Conservation (phyloP, 2,329 filamentous ascomycete species). For the Cordyceps cicadae region DNA sequence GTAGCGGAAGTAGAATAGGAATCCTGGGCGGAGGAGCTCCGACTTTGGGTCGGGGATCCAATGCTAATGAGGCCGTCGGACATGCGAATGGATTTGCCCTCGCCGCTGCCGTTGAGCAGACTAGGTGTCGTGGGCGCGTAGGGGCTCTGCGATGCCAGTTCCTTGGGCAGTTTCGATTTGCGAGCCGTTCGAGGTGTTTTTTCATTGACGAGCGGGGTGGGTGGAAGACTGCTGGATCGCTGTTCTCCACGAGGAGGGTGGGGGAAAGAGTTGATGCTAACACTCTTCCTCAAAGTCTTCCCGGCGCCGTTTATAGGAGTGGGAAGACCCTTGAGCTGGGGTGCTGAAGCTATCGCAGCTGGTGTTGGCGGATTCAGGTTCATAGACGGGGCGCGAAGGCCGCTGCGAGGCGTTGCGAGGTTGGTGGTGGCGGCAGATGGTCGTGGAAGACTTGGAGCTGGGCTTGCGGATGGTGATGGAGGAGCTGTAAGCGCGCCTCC, state of each 20-base stretch:
- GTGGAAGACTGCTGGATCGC: slow-evolving; percentile 52
- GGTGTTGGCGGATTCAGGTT: slow-evolving; percentile 44
- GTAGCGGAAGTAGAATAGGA: slow-evolving; percentile 88
- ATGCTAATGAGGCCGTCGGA: slow-evolving; percentile 70
- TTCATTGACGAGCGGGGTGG: slow-evolving; percentile 49
- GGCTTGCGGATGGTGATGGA: slow-evolving; percentile 11
- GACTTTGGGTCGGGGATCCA: slow-evolving; percentile 76
- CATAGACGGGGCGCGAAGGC: slow-evolving; percentile 51
- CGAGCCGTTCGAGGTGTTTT: slow-evolving; percentile 35
- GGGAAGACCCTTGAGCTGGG: slow-evolving; percentile 47
- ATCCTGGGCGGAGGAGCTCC: slow-evolving; percentile 84
- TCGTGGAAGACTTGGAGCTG: background rate
- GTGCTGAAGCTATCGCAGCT: slow-evolving; percentile 44
- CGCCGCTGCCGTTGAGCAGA: slow-evolving; percentile 68
- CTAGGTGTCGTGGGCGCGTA: slow-evolving; percentile 53
- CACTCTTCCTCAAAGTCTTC: slow-evolving; percentile 72
- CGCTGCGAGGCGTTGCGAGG: slow-evolving; percentile 46
- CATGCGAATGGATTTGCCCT: slow-evolving; percentile 65
- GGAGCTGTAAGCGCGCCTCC: slow-evolving; percentile 34
- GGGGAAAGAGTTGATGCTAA: slow-evolving; percentile 91
- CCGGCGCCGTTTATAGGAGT: slow-evolving; percentile 46
- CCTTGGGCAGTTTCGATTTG: slow-evolving; percentile 49
- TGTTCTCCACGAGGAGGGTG: slow-evolving; percentile 68
- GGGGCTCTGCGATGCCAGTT: slow-evolving; percentile 40
- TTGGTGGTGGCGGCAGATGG: slow-evolving; percentile 27